Evolutionary conservation across 176 grass and related monocot genomes (phyloP), one percentile per base, ranked within the genome.

Genomic region (Cymbopogon citratus): DNA sequence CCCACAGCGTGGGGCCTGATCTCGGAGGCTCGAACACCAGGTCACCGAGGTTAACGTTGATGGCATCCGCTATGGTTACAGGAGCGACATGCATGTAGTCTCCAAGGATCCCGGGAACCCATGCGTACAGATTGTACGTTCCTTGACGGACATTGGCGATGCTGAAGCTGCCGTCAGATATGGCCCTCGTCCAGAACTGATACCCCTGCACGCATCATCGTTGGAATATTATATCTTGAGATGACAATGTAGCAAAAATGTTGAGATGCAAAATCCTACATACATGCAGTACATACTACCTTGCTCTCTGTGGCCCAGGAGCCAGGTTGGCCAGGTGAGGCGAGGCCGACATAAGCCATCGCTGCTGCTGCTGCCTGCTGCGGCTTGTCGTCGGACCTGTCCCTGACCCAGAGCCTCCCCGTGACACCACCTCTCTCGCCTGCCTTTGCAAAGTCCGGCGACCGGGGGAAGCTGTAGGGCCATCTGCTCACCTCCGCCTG

Each of bases 401-500:
- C 92, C 71, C 81, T 80, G 31, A 89, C 75, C 23, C 70, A 1
- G 57, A 94, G 43, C 63, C 46, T 75, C 23, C 92, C 89, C 12
- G 56, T 31, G 34, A 91, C 84, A 1, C 78, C 78, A 6, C 91
- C 94, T 62, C 91, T 89, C 28, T 91, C 68, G 0, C 46, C 9
- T 7, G 73, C 61, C 66, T 90, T 94, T 21, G 79, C 84, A 57
- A 88, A 94, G 15, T 94, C 91, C n/a, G 26, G 63, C 8, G 89
- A 97, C 41, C 39, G 13, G 7, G 83, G 94, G 82, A 94, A 97
- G 68, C 36, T 62, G 40, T 97, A 97, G 2, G 94, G 94, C 94
- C 94, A 97, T 40, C 72, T 91, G 28, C 33, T 13, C 13, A 64
- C 79, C 45, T 97, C 91, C 1, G 69, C 89, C 45, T 97, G 94